Evolutionary conservation across 257 asterid species (phyloP).

Genomic region (Ehretia macrophylla): DNA sequence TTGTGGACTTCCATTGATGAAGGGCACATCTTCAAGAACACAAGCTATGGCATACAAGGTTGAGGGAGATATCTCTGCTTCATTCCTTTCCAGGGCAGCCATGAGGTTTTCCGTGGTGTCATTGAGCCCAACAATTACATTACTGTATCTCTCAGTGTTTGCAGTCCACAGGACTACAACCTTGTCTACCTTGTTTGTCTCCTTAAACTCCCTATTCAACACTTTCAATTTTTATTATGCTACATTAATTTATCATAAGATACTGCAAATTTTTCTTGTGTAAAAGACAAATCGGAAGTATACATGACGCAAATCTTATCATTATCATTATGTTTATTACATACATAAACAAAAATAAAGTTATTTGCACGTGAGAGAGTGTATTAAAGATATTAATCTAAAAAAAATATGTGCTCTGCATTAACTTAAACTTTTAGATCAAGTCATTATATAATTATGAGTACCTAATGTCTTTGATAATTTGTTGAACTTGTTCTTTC

Average conservation of each 20-base stretch:
- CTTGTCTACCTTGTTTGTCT: conserved; percentile 71
- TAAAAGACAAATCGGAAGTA: too few relatives aligned
- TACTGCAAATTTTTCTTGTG: too few relatives aligned
- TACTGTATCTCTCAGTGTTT: conserved; percentile 92
- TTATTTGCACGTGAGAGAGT: too few relatives aligned
- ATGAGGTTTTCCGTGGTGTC: conserved; percentile 76
- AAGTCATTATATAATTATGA: too few relatives aligned
- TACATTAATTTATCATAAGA: too few relatives aligned
- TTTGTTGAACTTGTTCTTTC: conserved; percentile 74
- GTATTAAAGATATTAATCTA: too few relatives aligned
- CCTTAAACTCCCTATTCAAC: conserved; percentile 87
- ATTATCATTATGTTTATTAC: too few relatives aligned
- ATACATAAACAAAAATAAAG: too few relatives aligned
- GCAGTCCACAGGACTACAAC: conserved; percentile 98
- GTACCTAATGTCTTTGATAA: conserved; percentile 81
- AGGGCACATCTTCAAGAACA: conserved; percentile 74
- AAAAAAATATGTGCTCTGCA: too few relatives aligned
- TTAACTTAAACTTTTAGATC: too few relatives aligned
- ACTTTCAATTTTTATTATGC: too few relatives aligned
- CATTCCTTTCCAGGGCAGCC: conserved; percentile 74
- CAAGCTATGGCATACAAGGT: conserved; percentile 79
- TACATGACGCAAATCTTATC: too few relatives aligned
- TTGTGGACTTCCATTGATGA: conserved; percentile 95
- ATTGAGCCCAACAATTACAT: conserved; percentile 76
- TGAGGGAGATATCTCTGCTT: conserved; percentile 84